A percentile compares a stretch with the other conserved stretches of the same genome.
These are phyloP conservation scores for Diphasiastrum complanatum DNA, from an alignment of 83 land plant genomes.

Conservation along the genomic window DNA sequence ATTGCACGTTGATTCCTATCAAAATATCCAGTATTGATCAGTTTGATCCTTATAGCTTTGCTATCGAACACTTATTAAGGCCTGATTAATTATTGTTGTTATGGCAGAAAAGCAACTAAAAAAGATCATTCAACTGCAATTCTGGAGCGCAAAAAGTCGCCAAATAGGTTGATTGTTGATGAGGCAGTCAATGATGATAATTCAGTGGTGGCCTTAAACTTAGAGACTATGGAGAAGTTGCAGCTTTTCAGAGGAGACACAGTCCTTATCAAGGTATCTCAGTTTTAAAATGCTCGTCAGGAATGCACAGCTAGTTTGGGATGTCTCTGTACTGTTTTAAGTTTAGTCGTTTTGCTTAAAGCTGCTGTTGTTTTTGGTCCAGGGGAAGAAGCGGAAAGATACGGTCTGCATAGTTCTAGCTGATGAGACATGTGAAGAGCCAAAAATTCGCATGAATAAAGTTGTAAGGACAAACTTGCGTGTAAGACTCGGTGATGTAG, in stretches of 20 bases:
- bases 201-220: constrained; percentile 19
- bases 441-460: constrained; percentile 21
- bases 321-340: background rate
- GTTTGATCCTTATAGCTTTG: no score
- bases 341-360: background rate
- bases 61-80: no score
- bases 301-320: background rate
- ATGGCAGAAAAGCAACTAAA: no score
- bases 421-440: constrained; percentile 20
- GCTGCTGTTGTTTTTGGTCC: background rate
- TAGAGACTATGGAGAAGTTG: constrained; percentile 23
- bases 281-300: background rate
- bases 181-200: constrained; percentile 22
- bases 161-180: constrained; percentile 24
- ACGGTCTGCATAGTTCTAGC: constrained; percentile 16
- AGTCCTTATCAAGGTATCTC: constrained; percentile 13
- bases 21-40: no score
- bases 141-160: constrained; percentile 16
- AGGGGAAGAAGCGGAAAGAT: constrained; percentile 22
- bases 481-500: constrained; percentile 19
- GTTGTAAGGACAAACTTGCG: constrained; percentile 19
- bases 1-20: no score
- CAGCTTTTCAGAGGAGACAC: constrained; percentile 25
- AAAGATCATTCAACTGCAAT: constrained; percentile 10
- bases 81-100: no score